phyloP scores from a whole-genome alignment of 768 basidiomycete genomes.

The Tulasnella sp. region DNA sequence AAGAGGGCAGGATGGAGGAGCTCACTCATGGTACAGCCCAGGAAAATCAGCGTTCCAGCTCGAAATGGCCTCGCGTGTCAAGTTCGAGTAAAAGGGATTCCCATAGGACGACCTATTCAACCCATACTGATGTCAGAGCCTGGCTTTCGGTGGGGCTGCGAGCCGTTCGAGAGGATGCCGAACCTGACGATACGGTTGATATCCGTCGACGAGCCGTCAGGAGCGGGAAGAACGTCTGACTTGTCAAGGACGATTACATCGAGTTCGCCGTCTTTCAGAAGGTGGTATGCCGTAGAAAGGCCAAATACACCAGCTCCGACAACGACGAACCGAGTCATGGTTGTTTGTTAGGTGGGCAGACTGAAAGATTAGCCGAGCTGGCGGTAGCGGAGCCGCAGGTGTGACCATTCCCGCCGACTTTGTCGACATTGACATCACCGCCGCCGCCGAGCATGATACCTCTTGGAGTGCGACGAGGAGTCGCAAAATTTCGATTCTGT shows the following conservation, averaged over 20 bases:
- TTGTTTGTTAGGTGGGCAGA: not conserved
- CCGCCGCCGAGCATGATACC: no score
- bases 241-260: conserved; percentile 71
- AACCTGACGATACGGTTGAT: conserved; percentile 43
- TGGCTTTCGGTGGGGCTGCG: no score
- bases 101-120: conserved; percentile 57
- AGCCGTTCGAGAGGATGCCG: not conserved
- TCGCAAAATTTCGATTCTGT: no score
- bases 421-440: no score
- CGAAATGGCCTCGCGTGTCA: conserved; percentile 73
- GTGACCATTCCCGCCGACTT: not conserved
- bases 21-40: conserved; percentile 18
- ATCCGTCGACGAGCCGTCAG: conserved; percentile 71
- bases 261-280: conserved; percentile 47
- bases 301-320: conserved; percentile 85
- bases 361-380: not conserved
- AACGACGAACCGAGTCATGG: conserved; percentile 49
- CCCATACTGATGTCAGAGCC: not conserved
- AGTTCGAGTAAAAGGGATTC: conserved; percentile 61
- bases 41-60: conserved; percentile 54
- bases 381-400: not conserved
- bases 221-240: conserved; percentile 64
- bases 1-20: not conserved
- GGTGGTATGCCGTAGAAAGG: conserved; percentile 76
- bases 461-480: no score